A percentile compares a stretch with the other conserved stretches of the same genome.
Conservation (phyloP, 129 eudicot genomes). For the Ambrosia trifida region DNA sequence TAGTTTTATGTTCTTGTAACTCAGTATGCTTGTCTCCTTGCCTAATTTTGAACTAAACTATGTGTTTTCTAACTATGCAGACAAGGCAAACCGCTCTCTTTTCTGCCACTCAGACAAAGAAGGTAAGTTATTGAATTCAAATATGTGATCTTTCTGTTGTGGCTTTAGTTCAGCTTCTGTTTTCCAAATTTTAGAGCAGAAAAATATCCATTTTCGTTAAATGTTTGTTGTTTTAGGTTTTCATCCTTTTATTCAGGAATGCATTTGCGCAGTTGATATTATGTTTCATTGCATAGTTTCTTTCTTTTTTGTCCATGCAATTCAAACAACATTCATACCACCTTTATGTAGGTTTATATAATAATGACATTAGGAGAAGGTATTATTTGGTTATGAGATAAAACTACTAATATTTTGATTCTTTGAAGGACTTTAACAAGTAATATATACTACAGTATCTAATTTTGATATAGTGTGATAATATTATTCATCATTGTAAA, state of each 20-base stretch:
- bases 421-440: background rate
- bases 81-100: slow-evolving; percentile 83
- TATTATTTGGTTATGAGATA: background rate
- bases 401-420: background rate
- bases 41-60: slow-evolving; percentile 17
- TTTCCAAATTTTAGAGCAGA: background rate
- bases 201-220: background rate
- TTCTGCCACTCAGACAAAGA: slow-evolving; percentile 91
- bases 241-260: background rate
- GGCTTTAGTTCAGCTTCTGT: background rate
- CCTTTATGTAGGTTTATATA: no score
- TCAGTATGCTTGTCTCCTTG: background rate
- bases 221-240: background rate
- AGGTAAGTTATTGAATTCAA: slow-evolving; percentile 39
- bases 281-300: background rate
- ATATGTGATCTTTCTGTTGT: background rate
- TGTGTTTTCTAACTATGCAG: slow-evolving; percentile 42
- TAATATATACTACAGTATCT: background rate
- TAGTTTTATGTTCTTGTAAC: background rate
- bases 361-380: background rate
- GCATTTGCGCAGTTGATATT: background rate
- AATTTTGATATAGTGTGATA: background rate
- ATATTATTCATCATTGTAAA: background rate
- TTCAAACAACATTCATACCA: background rate
- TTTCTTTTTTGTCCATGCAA: background rate